Base-by-base conservation (phyloP, 148 eudicot species). In the Amaranthus cruentus region DNA sequence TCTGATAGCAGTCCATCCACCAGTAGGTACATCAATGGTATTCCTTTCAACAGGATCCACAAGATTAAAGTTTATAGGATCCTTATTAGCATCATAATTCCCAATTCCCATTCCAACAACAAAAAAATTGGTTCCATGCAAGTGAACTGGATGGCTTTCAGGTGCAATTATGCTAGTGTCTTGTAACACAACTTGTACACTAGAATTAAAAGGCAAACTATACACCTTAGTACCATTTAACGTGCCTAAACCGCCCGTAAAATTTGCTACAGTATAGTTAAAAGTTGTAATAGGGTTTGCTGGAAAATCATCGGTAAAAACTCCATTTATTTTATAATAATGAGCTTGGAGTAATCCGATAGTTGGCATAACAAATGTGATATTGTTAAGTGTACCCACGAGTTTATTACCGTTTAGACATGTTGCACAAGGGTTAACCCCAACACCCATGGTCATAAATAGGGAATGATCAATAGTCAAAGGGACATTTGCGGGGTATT, bases 31-130 rank as follows among this genome's bases (percentile, higher is more conserved):
- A 21, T 89, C 85, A 3, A 85, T 68, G 0, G 92, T 91, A 64
- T 91, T 91, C 76, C 91, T 78, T 79, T 91, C 96, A 47, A 88
- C 86, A 9, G 96, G 96, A 78, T 91, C 93, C 6, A 85, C 82
- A 28, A 91, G 88, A 84, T 91, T 91, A 51, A 88, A 91, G 0
- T 55, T 77, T 38, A 81, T 77, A 0, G 91, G 79, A 78, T 88
- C 92, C 0, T 75, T 80, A 50, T 59, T 52, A 0, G 85, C 78
- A 73, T 91, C 84, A 76, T 74, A 91, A 80, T 85, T 88, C 6
- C 96, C 93, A 6, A 63, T 12, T 21, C 96, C 93, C 66, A 73
- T 81, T 43, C 93, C 96, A 53, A 91, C 87, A 1, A 75, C 87
- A 55, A 58, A 91, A 83, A 91, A 91, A 72, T 91, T 91, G 55